phyloP scores from a whole-genome alignment of 192 early-diverging fungal genomes.

The Entomortierella lignicola region DNA sequence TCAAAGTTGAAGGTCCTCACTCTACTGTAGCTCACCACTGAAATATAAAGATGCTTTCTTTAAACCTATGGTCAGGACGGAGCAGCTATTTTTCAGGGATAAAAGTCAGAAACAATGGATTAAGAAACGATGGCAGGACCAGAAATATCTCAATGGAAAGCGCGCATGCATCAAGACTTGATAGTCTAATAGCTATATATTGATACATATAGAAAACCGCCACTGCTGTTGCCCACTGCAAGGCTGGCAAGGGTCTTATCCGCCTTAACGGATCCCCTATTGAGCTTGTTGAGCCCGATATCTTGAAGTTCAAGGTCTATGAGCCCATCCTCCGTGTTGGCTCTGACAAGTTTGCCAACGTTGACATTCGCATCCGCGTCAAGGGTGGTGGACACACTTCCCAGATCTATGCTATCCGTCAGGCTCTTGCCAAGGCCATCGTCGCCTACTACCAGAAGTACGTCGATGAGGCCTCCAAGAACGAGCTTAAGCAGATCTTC shows the following conservation, averaged over 20 bases:
- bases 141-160: too few relatives aligned
- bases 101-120: too few relatives aligned
- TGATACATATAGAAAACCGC: constrained; percentile 88
- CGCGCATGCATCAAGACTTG: too few relatives aligned
- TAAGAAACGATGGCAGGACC: neutral
- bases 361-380: constrained; percentile 97
- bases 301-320: constrained; percentile 98
- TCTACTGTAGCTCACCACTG: too few relatives aligned
- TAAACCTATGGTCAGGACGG: too few relatives aligned
- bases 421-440: constrained; percentile 98
- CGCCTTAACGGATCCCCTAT: constrained; percentile 98
- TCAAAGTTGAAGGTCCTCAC: too few relatives aligned
- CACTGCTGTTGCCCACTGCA: constrained; percentile 98
- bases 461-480: constrained; percentile 99
- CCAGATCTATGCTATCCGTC: constrained; percentile 99
- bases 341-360: constrained; percentile 94
- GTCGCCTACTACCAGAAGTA: constrained; percentile 99
- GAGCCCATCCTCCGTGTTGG: constrained; percentile 97
- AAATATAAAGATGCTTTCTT: too few relatives aligned
- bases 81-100: too few relatives aligned
- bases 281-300: constrained; percentile 96
- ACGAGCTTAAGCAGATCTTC: constrained; percentile 95
- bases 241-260: constrained; percentile 96
- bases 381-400: constrained; percentile 97
- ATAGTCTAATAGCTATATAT: neutral